Conservation (phyloP, 192 early-diverging fungal species). For the Backusella tuberculispora region DNA sequence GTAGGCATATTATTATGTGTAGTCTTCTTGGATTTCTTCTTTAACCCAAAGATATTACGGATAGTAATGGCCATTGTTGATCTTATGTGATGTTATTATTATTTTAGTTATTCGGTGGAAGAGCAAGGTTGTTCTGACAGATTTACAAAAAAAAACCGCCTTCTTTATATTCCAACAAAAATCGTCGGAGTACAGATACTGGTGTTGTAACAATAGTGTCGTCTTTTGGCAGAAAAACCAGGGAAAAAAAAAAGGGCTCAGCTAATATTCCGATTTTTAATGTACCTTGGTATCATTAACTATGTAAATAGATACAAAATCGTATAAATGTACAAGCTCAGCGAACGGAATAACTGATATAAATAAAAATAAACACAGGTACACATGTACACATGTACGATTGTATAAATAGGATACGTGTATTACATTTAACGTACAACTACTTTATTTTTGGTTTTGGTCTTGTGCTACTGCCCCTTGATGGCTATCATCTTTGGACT, state of each 20-base stretch:
- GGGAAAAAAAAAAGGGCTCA: conserved; percentile 14
- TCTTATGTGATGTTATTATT: neutral
- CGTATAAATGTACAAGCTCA: neutral
- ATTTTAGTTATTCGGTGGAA: neutral
- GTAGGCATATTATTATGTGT: neutral
- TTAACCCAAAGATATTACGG: neutral
- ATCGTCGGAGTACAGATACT: neutral
- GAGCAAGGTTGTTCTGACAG: neutral
- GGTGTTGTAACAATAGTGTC: conserved; percentile 1
- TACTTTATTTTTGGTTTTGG: conserved; percentile 8
- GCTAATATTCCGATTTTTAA: neutral
- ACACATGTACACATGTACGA: conserved; percentile 2
- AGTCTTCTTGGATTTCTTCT: conserved; percentile 4
- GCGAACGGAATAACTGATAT: neutral
- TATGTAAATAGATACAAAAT: neutral
- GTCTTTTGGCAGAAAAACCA: neutral
- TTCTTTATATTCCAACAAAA: neutral
- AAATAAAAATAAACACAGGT: neutral
- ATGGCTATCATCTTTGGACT: neutral
- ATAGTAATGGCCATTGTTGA: neutral
- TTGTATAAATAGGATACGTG: conserved; percentile 17
- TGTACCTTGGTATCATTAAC: neutral
- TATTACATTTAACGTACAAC: neutral
- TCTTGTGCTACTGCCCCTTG: conserved; percentile 8
- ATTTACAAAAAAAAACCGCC: conserved; percentile 9